These are phyloP conservation scores for Mycena venus DNA, from an alignment of 768 basidiomycete species.

Conservation along the genomic window DNA sequence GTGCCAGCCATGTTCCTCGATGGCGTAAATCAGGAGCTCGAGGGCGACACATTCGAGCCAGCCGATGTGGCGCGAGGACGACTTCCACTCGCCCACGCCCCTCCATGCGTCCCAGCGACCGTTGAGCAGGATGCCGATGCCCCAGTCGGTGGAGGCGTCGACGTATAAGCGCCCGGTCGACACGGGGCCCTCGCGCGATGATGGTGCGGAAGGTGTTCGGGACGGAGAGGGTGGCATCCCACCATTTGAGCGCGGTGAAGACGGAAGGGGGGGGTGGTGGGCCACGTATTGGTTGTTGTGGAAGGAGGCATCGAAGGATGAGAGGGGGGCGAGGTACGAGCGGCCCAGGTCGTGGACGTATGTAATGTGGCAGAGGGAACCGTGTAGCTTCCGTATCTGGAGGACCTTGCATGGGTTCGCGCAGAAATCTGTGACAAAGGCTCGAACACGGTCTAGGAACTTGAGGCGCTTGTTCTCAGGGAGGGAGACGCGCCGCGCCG, in stretches of 20 bases:
- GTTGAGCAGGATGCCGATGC: conserved; percentile 39
- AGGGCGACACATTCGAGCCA: conserved; percentile 40
- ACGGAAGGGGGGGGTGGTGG: not conserved
- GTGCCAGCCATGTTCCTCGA: conserved; percentile 22
- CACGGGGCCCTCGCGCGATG: not conserved
- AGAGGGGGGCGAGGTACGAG: not conserved
- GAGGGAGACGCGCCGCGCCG: not conserved
- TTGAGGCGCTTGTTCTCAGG: conserved; percentile 36
- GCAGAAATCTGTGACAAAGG: not conserved
- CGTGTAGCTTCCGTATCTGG: conserved; percentile 1
- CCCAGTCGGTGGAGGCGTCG: conserved; percentile 43
- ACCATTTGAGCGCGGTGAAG: not conserved
- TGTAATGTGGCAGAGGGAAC: conserved; percentile 1
- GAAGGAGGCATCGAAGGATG: not conserved
- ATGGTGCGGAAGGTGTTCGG: not conserved
- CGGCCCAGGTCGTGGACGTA: not conserved
- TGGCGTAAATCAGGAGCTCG: conserved; percentile 7
- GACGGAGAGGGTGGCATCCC: not conserved
- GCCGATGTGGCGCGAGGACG: conserved; percentile 34
- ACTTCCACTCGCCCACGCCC: conserved; percentile 26
- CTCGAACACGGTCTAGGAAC: conserved; percentile 24
- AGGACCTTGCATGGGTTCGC: not conserved
- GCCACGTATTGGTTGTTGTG: not conserved
- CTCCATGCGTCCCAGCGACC: conserved; percentile 35
- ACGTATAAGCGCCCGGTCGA: not conserved